Evolutionary conservation across 2,329 filamentous ascomycete species (phyloP).

Genomic region (Chaetoscypha palmicola): DNA sequence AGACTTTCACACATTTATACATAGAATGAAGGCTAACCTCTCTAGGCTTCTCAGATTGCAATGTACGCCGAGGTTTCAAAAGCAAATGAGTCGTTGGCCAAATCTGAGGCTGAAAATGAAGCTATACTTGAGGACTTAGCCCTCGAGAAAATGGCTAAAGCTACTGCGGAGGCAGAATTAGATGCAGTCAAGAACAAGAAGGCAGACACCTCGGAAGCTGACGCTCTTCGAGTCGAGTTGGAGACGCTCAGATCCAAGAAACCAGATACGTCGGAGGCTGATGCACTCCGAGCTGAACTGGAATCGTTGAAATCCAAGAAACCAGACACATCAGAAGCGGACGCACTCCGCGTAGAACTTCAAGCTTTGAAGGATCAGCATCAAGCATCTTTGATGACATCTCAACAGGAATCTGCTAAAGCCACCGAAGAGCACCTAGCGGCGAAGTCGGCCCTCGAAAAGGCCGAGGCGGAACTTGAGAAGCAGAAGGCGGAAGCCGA

Average conservation of each 20-base stretch:
- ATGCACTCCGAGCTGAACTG: constrained; percentile 33
- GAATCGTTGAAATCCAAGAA: constrained; percentile 50
- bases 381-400: constrained; percentile 35
- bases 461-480: constrained; percentile 47
- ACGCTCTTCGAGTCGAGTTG: constrained; percentile 33
- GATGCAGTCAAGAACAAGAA: constrained; percentile 51
- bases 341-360: constrained; percentile 46
- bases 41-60: constrained; percentile 25
- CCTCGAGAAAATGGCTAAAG: constrained; percentile 40
- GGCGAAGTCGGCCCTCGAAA: constrained; percentile 32
- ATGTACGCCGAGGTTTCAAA: constrained; percentile 41
- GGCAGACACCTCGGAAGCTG: constrained; percentile 38
- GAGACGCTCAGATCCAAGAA: constrained; percentile 50
- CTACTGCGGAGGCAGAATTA: constrained; percentile 43
- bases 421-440: constrained; percentile 35
- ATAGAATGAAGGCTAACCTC: constrained; percentile 34
- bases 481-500: constrained; percentile 45
- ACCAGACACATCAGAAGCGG: constrained; percentile 48
- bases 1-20: constrained; percentile 16
- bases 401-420: constrained; percentile 31
- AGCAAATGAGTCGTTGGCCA: constrained; percentile 33
- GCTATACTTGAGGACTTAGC: constrained; percentile 27
- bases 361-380: constrained; percentile 41
- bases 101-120: constrained; percentile 25
- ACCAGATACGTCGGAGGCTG: constrained; percentile 38